phyloP scores from a whole-genome alignment of 164 flowering plant genomes.

The Buxus sempervirens region DNA sequence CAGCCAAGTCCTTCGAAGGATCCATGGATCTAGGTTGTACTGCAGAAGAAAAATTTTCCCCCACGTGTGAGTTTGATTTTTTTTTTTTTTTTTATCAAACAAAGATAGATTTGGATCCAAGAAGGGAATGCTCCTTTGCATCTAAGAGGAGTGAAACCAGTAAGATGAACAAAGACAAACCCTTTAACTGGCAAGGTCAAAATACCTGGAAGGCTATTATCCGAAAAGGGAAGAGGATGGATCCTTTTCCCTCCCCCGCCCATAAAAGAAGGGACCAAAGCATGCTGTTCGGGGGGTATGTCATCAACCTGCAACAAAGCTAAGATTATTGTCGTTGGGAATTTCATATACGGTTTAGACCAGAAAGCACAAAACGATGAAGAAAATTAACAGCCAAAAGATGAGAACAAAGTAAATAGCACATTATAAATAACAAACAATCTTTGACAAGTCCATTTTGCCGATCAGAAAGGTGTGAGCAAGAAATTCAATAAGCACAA shows the following conservation, averaged over 20 bases:
- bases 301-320: slow-evolving; percentile 24
- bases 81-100: neutral
- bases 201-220: slow-evolving; percentile 39
- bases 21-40: slow-evolving; percentile 70
- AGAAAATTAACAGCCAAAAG: neutral
- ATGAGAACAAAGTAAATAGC: no score
- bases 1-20: slow-evolving; percentile 71
- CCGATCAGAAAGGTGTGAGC: no score
- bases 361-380: neutral
- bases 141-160: neutral
- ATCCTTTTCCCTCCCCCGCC: slow-evolving; percentile 47
- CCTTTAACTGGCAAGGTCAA: neutral
- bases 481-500: no score
- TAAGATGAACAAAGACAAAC: neutral
- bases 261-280: slow-evolving; percentile 25
- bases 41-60: slow-evolving; percentile 12
- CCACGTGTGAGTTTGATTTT: neutral
- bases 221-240: slow-evolving; percentile 53
- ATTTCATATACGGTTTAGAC: neutral
- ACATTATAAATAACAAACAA: no score
- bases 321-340: neutral
- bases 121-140: neutral
- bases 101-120: neutral
- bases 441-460: no score
- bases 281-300: slow-evolving; percentile 29